These are phyloP conservation scores for Trametes cingulata DNA, from an alignment of 768 basidiomycete species.

Conservation along the genomic window DNA sequence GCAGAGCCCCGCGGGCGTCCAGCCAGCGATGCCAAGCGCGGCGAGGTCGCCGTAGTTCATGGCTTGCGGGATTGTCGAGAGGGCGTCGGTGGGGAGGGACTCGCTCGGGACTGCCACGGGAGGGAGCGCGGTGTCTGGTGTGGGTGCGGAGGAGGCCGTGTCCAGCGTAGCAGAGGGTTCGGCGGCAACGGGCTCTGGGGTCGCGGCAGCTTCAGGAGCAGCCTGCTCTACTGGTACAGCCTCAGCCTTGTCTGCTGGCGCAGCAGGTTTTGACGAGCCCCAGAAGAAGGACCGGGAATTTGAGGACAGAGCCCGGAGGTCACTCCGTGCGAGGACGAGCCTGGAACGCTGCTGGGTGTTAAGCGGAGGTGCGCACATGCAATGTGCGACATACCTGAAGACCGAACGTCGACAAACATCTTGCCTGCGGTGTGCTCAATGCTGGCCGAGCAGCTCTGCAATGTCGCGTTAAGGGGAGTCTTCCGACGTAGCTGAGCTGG, in stretches of 20 bases:
- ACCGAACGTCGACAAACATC: slow-evolving; percentile 14
- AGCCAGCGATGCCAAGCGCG: slow-evolving; percentile 61
- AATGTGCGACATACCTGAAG: slow-evolving; percentile 11
- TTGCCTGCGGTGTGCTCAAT: slow-evolving; percentile 2
- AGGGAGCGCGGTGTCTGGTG: slow-evolving; percentile 11
- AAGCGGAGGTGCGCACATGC: background rate
- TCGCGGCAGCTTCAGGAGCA: background rate
- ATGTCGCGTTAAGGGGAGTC: background rate
- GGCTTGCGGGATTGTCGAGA: slow-evolving; percentile 35
- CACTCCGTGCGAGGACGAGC: background rate
- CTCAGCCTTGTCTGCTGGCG: background rate
- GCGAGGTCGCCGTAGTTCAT: slow-evolving; percentile 74
- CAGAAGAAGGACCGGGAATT: slow-evolving; percentile 9
- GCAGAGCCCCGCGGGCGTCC: slow-evolving; percentile 65
- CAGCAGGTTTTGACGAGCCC: slow-evolving; percentile 11
- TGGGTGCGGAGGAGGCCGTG: background rate
- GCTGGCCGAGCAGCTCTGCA: slow-evolving; percentile 11
- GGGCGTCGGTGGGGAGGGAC: slow-evolving; percentile 12
- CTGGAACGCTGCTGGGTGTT: slow-evolving; percentile 6
- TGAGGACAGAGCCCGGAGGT: slow-evolving; percentile 3
- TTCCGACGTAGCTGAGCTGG: background rate
- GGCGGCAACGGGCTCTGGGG: slow-evolving; percentile 7
- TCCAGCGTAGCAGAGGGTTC: slow-evolving; percentile 17
- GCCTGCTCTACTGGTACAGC: background rate
- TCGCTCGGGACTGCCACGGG: slow-evolving; percentile 13